phyloP scores from a whole-genome alignment of 2,329 filamentous ascomycete genomes.

The Waltergamsia citrina region DNA sequence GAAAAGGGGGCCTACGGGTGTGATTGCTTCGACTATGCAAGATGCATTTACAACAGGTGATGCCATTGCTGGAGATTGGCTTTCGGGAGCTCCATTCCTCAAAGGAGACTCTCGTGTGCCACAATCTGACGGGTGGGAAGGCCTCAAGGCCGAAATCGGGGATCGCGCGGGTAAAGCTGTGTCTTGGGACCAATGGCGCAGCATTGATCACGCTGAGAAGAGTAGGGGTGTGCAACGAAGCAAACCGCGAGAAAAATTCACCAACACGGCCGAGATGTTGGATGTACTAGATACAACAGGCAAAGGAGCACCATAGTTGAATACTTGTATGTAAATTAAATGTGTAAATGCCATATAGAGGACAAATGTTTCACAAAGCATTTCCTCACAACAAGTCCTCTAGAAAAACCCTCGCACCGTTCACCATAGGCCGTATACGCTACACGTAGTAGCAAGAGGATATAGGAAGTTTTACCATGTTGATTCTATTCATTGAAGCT shows the following conservation, averaged over 20 bases:
- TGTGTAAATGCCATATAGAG: constrained; percentile 12
- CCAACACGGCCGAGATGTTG: constrained; percentile 47
- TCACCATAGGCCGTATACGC: too few species aligned
- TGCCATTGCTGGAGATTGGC: constrained; percentile 72
- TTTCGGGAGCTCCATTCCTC: constrained; percentile 29
- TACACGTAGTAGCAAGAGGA: constrained; percentile 2
- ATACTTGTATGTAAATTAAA: constrained; percentile 6
- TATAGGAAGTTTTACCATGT: background rate
- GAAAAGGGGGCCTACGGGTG: constrained; percentile 86
- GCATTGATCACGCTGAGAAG: constrained; percentile 72
- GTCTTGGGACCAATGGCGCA: constrained; percentile 75
- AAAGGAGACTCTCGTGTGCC: constrained; percentile 6
- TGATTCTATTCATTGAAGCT: constrained; percentile 10
- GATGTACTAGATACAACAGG: constrained; percentile 32
- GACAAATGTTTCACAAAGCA: too few species aligned
- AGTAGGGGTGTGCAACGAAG: constrained; percentile 55
- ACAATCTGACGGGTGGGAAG: constrained; percentile 60
- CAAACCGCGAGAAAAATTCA: constrained; percentile 71
- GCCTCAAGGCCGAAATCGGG: constrained; percentile 49
- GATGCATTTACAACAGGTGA: constrained; percentile 89
- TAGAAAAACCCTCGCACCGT: too few species aligned
- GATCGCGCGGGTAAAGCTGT: constrained; percentile 52
- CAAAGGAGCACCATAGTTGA: constrained; percentile 6
- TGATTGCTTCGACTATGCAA: constrained; percentile 92
- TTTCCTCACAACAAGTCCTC: too few species aligned